Evolutionary conservation across 2,329 filamentous ascomycete genomes (phyloP).

Genomic region (Didymella pomorum): DNA sequence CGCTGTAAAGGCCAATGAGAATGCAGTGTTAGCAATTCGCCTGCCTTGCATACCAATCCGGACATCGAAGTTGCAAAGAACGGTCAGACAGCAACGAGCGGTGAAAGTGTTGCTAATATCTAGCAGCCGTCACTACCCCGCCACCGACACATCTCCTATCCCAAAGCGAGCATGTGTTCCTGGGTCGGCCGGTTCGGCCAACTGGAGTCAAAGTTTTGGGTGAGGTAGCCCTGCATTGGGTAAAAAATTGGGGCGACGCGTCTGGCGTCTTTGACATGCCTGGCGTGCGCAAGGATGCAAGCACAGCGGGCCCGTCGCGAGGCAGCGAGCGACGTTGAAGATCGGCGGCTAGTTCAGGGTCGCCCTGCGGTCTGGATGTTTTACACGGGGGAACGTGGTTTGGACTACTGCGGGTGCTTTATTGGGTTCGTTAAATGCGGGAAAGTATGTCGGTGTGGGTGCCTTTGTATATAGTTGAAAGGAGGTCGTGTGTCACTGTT

Average conservation of each 20-base stretch:
- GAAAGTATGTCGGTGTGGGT: slow-evolving; percentile 18
- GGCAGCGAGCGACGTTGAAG: slow-evolving; percentile 16
- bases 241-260: slow-evolving; percentile 12
- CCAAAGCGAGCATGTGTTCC: slow-evolving; percentile 19
- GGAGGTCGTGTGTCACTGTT: slow-evolving; percentile 14
- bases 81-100: slow-evolving; percentile 13
- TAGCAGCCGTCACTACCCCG: slow-evolving; percentile 19
- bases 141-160: slow-evolving; percentile 9
- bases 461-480: slow-evolving; percentile 19
- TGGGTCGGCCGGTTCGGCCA: slow-evolving; percentile 16
- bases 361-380: slow-evolving; percentile 23
- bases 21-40: slow-evolving; percentile 1
- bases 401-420: slow-evolving; percentile 24
- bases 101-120: slow-evolving; percentile 16
- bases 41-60: slow-evolving; percentile 10
- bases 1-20: slow-evolving; percentile 7
- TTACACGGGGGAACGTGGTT: slow-evolving; percentile 22
- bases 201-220: slow-evolving; percentile 15
- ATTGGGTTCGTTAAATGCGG: slow-evolving; percentile 23
- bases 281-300: slow-evolving; percentile 11
- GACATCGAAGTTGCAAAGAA: slow-evolving; percentile 5
- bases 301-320: slow-evolving; percentile 10
- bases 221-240: slow-evolving; percentile 7
- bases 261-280: slow-evolving; percentile 20
- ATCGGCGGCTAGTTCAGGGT: slow-evolving; percentile 23